Base-by-base conservation (phyloP, 2,329 filamentous ascomycete species). In the Fusarium cicatricum region DNA sequence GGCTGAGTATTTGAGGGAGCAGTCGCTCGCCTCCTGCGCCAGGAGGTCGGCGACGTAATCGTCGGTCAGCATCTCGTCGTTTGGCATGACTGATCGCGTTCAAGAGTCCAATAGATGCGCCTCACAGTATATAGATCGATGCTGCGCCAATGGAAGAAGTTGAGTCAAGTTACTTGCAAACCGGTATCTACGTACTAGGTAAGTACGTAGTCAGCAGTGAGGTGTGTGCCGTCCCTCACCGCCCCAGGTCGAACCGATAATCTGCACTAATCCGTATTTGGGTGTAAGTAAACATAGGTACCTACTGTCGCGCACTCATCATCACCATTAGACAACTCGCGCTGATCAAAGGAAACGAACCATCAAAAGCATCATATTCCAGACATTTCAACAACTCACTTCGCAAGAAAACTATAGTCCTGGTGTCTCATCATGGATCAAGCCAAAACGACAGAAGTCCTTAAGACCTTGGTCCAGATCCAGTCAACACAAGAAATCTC, bases 41-140 rank as follows among this genome's bases (percentile, higher is more conserved):
- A 98, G 81, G n/a, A 97, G 78, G 41, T 83, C 83, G 14, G 91
- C 91, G 60, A 97, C 87, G 69, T 92, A 92, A 45, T 91, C 89
- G 71, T 96, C 91, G 16, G 86, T 87, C 40, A 89, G 73, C 19
- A 84, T 70, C n/a, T 81, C 78, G 62, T 83, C 76, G 47, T 78
- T 77, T 11, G 74, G 50, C 78, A 80, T 81, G 15, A 16, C 38
- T 43, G 45, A 42, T 32, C 14, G 43, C 4, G 23, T 31, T 52
- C 16, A 36, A 32, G 21, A 33, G 32, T 14, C 23, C n/a, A 48
- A 48, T 41, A n/a, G 14, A 46, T 42, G 42, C 28, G 38, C 29
- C 29, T 41, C 17, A 33, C 26, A 42, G 46, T 48, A 42, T 41
- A 23, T 23, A 32, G 57, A 34, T 9, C 12, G 26, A 49, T 23